phyloP scores from a whole-genome alignment of 2,329 filamentous ascomycete genomes.

The Seiridium cupressi region DNA sequence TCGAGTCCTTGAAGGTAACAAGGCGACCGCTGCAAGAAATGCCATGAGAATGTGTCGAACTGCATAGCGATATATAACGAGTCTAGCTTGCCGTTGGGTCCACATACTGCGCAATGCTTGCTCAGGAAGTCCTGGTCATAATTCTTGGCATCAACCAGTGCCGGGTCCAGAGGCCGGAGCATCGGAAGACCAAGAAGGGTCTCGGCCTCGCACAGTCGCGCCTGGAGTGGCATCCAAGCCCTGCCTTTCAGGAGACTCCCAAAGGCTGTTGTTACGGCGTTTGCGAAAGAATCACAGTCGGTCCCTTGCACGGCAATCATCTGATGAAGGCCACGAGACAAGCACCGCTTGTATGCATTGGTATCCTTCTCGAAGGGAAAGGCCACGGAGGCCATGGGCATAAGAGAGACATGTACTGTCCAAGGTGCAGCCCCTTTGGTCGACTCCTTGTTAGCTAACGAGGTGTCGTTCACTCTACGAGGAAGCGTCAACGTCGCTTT shows the following conservation, averaged over 20 bases:
- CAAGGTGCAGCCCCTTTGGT: conserved; percentile 30
- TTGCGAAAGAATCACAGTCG: conserved; percentile 46
- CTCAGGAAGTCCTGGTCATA: conserved; percentile 53
- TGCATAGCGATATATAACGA: conserved; percentile 60
- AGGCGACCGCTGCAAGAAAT: conserved; percentile 45
- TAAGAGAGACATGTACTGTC: conserved; percentile 60
- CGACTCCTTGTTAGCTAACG: neutral
- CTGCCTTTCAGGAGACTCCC: conserved; percentile 46
- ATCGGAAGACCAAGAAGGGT: conserved; percentile 56
- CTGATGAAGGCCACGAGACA: conserved; percentile 58
- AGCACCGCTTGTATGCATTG: conserved; percentile 57
- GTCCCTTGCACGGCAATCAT: conserved; percentile 52
- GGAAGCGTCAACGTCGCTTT: neutral
- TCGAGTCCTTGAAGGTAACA: conserved; percentile 53
- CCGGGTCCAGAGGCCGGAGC: conserved; percentile 50
- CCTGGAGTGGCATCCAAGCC: conserved; percentile 57
- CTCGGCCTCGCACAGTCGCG: conserved; percentile 55
- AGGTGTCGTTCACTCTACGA: neutral
- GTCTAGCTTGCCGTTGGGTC: conserved; percentile 53
- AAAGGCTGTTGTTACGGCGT: conserved; percentile 50
- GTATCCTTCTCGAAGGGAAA: conserved; percentile 64
- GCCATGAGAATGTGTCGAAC: conserved; percentile 54
- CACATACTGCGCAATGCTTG: conserved; percentile 54
- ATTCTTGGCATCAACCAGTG: conserved; percentile 33
- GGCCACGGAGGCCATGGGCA: conserved; percentile 51